Conservation (phyloP, 139 green algal genomes). For the Volvox africanus region DNA sequence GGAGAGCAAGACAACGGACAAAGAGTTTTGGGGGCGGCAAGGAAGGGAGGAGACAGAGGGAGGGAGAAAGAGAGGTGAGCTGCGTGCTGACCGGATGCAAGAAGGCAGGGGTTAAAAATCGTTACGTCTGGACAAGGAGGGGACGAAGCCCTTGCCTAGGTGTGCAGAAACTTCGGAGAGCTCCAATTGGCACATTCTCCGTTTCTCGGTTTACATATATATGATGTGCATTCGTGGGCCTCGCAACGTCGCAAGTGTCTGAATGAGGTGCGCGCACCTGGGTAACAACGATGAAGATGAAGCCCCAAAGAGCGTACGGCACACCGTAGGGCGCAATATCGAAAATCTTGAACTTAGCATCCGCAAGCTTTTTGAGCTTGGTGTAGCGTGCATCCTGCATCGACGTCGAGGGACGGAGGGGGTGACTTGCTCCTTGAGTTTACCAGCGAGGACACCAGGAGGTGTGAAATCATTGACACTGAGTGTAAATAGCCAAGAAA, state of each 20-base stretch:
- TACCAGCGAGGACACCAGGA: too few species aligned
- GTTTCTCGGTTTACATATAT: too few species aligned
- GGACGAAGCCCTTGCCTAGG: too few species aligned
- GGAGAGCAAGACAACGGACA: neutral
- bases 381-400: constrained; percentile 17
- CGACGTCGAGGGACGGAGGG: neutral
- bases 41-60: neutral
- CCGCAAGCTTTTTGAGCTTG: neutral
- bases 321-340: constrained; percentile 72
- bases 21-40: neutral
- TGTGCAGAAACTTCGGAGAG: too few species aligned
- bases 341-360: constrained; percentile 26
- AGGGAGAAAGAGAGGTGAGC: neutral
- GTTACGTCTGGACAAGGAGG: too few species aligned
- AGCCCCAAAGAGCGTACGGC: constrained; percentile 54
- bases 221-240: too few species aligned
- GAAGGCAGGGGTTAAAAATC: too few species aligned
- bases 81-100: too few species aligned
- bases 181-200: too few species aligned
- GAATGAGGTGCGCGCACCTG: constrained; percentile 34
- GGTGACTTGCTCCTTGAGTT: neutral
- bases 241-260: too few species aligned
- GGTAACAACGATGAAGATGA: constrained; percentile 17
- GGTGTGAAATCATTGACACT: too few species aligned
- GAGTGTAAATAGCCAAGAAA: too few species aligned